Conservation (phyloP, 1,284 basidiomycete genomes). For the Pyrrhoderma noxium region DNA sequence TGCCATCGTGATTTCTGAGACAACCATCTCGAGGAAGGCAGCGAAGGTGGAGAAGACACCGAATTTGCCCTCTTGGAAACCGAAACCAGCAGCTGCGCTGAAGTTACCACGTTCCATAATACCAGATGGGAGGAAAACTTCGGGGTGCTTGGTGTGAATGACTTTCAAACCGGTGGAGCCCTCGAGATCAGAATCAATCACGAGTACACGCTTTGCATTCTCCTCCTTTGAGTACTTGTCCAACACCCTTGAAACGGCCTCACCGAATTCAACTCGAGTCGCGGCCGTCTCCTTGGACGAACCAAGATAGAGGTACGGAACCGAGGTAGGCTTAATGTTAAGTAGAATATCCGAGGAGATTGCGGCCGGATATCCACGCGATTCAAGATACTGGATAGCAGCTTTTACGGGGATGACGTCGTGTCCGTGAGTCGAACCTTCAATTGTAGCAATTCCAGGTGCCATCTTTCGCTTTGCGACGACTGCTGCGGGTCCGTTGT, state of each 20-base stretch:
- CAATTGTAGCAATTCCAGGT: constrained; percentile 68
- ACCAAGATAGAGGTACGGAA: constrained; percentile 58
- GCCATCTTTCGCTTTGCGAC: constrained; percentile 75
- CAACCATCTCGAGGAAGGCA: constrained; percentile 82
- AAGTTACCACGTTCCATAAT: constrained; percentile 82
- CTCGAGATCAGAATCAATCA: constrained; percentile 84
- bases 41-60: constrained; percentile 84
- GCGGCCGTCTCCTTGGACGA: constrained; percentile 68
- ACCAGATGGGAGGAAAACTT: constrained; percentile 76
- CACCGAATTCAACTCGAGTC: constrained; percentile 75
- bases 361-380: constrained; percentile 54
- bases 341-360: constrained; percentile 46
- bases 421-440: constrained; percentile 73
- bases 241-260: constrained; percentile 71
- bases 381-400: constrained; percentile 64
- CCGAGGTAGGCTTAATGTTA: constrained; percentile 53
- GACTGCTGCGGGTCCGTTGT: constrained; percentile 74
- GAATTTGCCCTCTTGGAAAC: constrained; percentile 66
- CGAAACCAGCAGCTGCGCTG: constrained; percentile 80
- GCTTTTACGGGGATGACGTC: constrained; percentile 76
- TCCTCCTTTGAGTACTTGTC: constrained; percentile 70
- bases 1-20: constrained; percentile 87
- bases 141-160: constrained; percentile 82
- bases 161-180: constrained; percentile 80
- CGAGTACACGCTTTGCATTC: constrained; percentile 72